A percentile compares a stretch with the other conserved stretches of the same genome.
Conservation (phyloP, 2,329 filamentous ascomycete species). For the Cercospora berteroae region DNA sequence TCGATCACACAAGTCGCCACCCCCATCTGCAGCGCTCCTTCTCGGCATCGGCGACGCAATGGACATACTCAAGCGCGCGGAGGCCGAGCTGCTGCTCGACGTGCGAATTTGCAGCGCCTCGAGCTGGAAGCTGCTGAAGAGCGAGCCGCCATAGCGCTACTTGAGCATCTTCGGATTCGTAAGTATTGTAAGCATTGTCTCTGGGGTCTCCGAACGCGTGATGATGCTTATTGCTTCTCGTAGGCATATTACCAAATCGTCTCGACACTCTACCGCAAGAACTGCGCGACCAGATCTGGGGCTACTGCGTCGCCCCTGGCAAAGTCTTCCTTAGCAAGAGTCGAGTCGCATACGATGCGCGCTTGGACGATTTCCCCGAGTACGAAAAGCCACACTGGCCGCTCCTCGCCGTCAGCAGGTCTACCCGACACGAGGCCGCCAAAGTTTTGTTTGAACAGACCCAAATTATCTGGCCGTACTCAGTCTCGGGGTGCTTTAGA, state of each 20-base stretch:
- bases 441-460: not conserved
- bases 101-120: not conserved
- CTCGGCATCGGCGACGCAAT: not conserved
- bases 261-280: not conserved
- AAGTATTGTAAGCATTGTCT: too few relatives aligned
- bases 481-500: too few relatives aligned
- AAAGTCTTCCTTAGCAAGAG: not conserved
- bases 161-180: not conserved
- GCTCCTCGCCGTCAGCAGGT: not conserved
- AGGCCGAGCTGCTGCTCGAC: not conserved
- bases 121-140: not conserved
- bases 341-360: not conserved
- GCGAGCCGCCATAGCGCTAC: not conserved
- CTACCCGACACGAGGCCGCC: not conserved
- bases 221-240: not conserved
- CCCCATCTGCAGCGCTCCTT: not conserved
- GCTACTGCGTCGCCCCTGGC: not conserved
- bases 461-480: not conserved
- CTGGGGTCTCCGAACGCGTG: too few relatives aligned
- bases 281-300: not conserved
- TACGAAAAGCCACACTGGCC: slow-evolving; percentile 5
- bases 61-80: not conserved
- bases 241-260: not conserved
- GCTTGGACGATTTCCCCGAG: not conserved
- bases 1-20: not conserved